Percentiles rank a stretch among this genome's conserved stretches.
phyloP scores from a whole-genome alignment of 2,329 filamentous ascomycete species.

The Mycosphaerella sp. region DNA sequence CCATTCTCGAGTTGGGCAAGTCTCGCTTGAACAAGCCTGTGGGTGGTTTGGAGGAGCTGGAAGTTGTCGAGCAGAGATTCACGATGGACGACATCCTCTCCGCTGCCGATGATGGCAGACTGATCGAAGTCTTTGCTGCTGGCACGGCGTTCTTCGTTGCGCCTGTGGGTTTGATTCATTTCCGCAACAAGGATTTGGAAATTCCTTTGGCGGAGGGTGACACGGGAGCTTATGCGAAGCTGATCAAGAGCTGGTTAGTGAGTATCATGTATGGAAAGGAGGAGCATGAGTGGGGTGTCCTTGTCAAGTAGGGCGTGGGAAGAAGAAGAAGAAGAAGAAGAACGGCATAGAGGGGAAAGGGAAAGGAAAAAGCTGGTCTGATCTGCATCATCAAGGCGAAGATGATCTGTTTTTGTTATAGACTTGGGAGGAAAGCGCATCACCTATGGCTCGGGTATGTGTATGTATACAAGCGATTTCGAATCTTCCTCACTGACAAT shows the following conservation, averaged over 20 bases:
- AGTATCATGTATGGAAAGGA: constrained; percentile 47
- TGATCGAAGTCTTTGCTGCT: constrained; percentile 79
- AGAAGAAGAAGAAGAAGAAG: too few species aligned
- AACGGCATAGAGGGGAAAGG: too few species aligned
- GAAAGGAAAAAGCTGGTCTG: too few species aligned
- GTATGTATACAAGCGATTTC: too few species aligned
- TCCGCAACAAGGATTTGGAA: constrained; percentile 40
- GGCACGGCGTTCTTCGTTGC: constrained; percentile 65
- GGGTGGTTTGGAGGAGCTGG: constrained; percentile 41
- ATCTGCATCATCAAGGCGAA: too few species aligned
- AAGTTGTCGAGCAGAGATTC: constrained; percentile 76
- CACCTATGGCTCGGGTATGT: too few species aligned
- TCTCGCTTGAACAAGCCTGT: constrained; percentile 48
- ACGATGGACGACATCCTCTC: constrained; percentile 71
- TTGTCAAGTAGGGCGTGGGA: constrained; percentile 43
- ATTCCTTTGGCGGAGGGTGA: constrained; percentile 40
- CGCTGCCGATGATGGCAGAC: constrained; percentile 65
- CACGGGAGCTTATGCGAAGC: constrained; percentile 38
- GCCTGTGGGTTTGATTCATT: constrained; percentile 43
- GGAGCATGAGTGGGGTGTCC: constrained; percentile 43
- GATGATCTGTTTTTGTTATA: too few species aligned
- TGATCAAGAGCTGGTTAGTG: constrained; percentile 43
- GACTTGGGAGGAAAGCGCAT: too few species aligned
- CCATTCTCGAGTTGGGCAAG: constrained; percentile 65
- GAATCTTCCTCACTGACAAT: too few species aligned